Evolutionary conservation across 106 monocot genomes (phyloP), one percentile per base, ranked within the genome.

Genomic region (Acorus gramineus): DNA sequence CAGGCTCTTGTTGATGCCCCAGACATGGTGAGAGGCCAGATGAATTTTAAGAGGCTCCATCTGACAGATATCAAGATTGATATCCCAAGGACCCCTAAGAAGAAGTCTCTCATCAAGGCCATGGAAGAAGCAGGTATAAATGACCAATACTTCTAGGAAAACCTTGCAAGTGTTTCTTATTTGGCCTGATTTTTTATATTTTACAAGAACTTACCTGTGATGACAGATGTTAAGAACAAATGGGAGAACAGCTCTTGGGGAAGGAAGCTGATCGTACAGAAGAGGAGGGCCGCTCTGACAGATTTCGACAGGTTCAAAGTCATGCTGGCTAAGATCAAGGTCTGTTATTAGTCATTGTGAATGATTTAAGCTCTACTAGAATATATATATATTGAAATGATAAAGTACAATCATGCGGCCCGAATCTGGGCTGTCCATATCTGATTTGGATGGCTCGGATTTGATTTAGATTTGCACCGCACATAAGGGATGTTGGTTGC

Each of bases 241-340:
- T 87, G 92, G 86, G 84, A 92, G 72, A 87, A 77, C 28, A 87
- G 86, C 63, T 84, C 84, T 0, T 92, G 92, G 91, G 91, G 91
- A 1, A 78, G 79, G 74, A 91, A 91, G 56, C 69, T 91, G 13
- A 91, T 91, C 14, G 91, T 91, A 13, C 91, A 91, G 84, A 78
- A 91, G 50, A 83, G 63, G 70, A 86, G 91, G 64, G 86, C 91
- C 57, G 53, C 80, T 10, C 78, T 91, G 10, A 91, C 84, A 71
- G 90, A 90, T 48, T 90, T 90, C 44, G 86, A 91, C 60, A 75
- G 86, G 69, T 91, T 91, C 71, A 84, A 84, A 71, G 86, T 90
- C 50, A 86, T 90, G 90, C 51, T 91, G 55, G 91, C 91, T 3
- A 91, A 71, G 71, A 81, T 91, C 49, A 91, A 91, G 91, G 91